Conservation (phyloP, 768 basidiomycete genomes). For the Austroboletus festivus region DNA sequence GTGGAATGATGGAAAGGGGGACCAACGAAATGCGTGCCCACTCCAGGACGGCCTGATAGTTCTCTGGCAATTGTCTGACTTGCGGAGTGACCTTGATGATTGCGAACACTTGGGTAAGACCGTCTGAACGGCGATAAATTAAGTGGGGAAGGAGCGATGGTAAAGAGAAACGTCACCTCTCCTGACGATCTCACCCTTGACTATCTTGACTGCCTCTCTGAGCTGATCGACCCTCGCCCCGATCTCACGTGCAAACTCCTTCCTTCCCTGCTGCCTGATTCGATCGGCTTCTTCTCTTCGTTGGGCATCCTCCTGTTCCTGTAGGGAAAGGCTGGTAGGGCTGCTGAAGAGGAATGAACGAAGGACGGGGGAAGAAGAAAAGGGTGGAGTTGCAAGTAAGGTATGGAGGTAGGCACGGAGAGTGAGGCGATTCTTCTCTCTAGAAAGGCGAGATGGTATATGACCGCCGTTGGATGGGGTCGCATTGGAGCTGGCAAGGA, state of each 20-base stretch:
- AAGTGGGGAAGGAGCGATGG: not conserved
- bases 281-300: conserved; percentile 86
- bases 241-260: conserved; percentile 83
- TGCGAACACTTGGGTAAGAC: conserved; percentile 83
- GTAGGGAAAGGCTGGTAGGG: conserved; percentile 61
- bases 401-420: conserved; percentile 89
- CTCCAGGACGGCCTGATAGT: conserved; percentile 88
- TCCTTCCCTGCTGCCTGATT: conserved; percentile 82
- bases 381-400: conserved; percentile 62
- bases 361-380: conserved; percentile 86
- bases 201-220: conserved; percentile 75
- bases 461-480: not conserved
- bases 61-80: conserved; percentile 72
- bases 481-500: conserved; percentile 46
- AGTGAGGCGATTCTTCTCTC: conserved; percentile 95
- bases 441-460: conserved; percentile 49
- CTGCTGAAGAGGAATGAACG: conserved; percentile 80
- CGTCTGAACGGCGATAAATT: conserved; percentile 50
- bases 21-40: conserved; percentile 97
- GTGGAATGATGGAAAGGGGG: not conserved
- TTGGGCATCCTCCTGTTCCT: conserved; percentile 77
- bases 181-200: conserved; percentile 92
- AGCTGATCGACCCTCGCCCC: conserved; percentile 82
- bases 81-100: conserved; percentile 80
- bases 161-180: conserved; percentile 48